A percentile compares a stretch with the other conserved stretches of the same genome.
These are phyloP conservation scores for Stereocaulon alpinum DNA, from an alignment of 495 filamentous ascomycete genomes.

Conservation along the genomic window DNA sequence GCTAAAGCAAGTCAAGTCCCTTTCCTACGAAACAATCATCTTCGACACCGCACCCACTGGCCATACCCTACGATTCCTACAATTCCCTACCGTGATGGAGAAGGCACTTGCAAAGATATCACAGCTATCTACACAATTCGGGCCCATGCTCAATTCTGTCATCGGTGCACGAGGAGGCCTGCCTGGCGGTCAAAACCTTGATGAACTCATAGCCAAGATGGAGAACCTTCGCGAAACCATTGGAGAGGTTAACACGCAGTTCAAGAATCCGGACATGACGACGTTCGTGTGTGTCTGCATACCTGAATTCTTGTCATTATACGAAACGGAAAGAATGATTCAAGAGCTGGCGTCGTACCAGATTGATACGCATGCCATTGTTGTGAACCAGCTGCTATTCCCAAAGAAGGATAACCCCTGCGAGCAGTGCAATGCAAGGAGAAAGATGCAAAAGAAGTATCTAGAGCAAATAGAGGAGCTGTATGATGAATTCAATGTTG, in stretches of 20 bases:
- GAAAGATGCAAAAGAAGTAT: slow-evolving; percentile 99
- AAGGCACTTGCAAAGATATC: slow-evolving; percentile 96
- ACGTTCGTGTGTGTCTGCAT: slow-evolving; percentile 99
- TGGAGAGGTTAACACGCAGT: slow-evolving; percentile 90
- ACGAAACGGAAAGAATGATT: slow-evolving; percentile 99
- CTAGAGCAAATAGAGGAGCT: slow-evolving; percentile 97
- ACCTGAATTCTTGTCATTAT: slow-evolving; percentile 91
- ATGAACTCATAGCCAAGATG: slow-evolving; percentile 88
- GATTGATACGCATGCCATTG: slow-evolving; percentile 95
- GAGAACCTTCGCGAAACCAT: slow-evolving; percentile 88
- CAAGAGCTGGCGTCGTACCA: slow-evolving; percentile 88
- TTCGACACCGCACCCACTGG: slow-evolving; percentile 99
- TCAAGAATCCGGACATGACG: slow-evolving; percentile 91
- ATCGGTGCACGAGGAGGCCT: slow-evolving; percentile 73
- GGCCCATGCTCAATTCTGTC: slow-evolving; percentile 88
- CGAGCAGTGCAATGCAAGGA: slow-evolving; percentile 87
- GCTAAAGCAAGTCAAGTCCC: slow-evolving; percentile 97
- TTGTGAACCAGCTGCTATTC: slow-evolving; percentile 96
- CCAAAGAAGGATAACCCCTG: slow-evolving; percentile 77
- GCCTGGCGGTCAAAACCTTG: slow-evolving; percentile 82
- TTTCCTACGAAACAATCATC: slow-evolving; percentile 96
- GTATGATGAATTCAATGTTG: slow-evolving; percentile 98
- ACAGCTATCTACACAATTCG: slow-evolving; percentile 86
- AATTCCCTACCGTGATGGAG: slow-evolving; percentile 96
- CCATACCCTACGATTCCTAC: slow-evolving; percentile 96